A percentile compares a stretch with the other conserved stretches of the same genome.
phyloP scores from a whole-genome alignment of 352 stramenopile genomes.

The Globisporangium splendens region DNA sequence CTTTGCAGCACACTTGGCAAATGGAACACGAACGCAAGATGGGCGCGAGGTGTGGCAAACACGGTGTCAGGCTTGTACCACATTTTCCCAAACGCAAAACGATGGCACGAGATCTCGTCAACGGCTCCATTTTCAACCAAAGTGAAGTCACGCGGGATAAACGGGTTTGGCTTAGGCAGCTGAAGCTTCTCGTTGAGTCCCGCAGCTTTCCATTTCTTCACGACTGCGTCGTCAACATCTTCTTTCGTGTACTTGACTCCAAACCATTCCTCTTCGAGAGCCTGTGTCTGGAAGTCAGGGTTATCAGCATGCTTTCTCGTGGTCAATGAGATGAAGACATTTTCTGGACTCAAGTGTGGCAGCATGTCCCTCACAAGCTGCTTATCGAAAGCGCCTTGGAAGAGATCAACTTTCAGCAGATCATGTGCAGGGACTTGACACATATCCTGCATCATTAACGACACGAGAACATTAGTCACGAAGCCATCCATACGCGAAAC shows the following conservation, averaged over 20 bases:
- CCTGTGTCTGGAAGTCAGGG: slow-evolving; percentile 32
- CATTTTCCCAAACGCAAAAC: slow-evolving; percentile 42
- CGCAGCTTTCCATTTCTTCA: slow-evolving; percentile 37
- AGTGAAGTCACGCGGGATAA: slow-evolving; percentile 70
- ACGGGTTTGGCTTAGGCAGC: slow-evolving; percentile 60
- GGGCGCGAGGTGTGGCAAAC: slow-evolving; percentile 60
- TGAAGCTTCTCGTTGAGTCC: slow-evolving; percentile 38
- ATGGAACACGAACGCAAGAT: slow-evolving; percentile 50
- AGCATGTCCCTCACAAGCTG: slow-evolving; percentile 39
- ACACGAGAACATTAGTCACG: not conserved
- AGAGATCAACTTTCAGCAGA: slow-evolving; percentile 59
- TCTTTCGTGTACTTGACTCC: slow-evolving; percentile 52
- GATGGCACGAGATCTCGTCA: slow-evolving; percentile 27
- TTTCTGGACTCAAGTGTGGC: slow-evolving; percentile 38
- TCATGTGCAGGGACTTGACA: slow-evolving; percentile 51
- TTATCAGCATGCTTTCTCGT: slow-evolving; percentile 38
- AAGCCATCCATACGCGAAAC: not conserved
- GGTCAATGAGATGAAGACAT: slow-evolving; percentile 50
- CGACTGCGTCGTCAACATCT: slow-evolving; percentile 23
- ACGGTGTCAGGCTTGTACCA: slow-evolving; percentile 61
- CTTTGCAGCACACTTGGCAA: slow-evolving; percentile 44
- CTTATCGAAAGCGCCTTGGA: slow-evolving; percentile 49
- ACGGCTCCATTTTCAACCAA: slow-evolving; percentile 28
- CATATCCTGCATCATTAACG: slow-evolving; percentile 31
- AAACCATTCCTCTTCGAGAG: slow-evolving; percentile 61